phyloP scores from a whole-genome alignment of 2,329 filamentous ascomycete species.

The Colletotrichum orchidophilum region DNA sequence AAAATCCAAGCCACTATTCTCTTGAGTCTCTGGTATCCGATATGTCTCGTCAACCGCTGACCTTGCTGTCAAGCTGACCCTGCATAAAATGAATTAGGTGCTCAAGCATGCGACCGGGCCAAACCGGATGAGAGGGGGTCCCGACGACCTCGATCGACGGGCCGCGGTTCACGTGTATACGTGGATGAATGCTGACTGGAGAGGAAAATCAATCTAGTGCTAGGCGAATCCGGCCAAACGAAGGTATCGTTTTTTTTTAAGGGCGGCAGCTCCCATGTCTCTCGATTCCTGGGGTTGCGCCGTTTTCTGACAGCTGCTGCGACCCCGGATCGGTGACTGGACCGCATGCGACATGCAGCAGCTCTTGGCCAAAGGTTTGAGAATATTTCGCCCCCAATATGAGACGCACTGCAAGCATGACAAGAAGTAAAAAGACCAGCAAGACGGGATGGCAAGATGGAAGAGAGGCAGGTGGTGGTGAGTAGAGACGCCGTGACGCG shows the following conservation, averaged over 20 bases:
- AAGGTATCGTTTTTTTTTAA: neutral
- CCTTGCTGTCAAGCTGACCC: neutral
- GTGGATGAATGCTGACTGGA: neutral
- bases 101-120: neutral
- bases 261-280: slow-evolving; percentile 3
- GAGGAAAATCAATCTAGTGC: neutral
- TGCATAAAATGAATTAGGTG: neutral
- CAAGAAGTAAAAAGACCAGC: too few relatives aligned
- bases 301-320: neutral
- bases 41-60: neutral
- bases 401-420: neutral
- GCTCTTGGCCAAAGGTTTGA: neutral
- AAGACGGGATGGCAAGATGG: neutral
- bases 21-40: neutral
- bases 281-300: neutral
- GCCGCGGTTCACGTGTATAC: neutral
- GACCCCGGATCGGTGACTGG: neutral
- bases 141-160: neutral
- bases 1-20: neutral
- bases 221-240: neutral
- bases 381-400: neutral
- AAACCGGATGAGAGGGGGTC: neutral
- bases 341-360: neutral
- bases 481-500: neutral
- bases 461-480: neutral